These are phyloP conservation scores for Fusarium sp. DNA, from an alignment of 2,329 filamentous ascomycete species.

Conservation along the genomic window DNA sequence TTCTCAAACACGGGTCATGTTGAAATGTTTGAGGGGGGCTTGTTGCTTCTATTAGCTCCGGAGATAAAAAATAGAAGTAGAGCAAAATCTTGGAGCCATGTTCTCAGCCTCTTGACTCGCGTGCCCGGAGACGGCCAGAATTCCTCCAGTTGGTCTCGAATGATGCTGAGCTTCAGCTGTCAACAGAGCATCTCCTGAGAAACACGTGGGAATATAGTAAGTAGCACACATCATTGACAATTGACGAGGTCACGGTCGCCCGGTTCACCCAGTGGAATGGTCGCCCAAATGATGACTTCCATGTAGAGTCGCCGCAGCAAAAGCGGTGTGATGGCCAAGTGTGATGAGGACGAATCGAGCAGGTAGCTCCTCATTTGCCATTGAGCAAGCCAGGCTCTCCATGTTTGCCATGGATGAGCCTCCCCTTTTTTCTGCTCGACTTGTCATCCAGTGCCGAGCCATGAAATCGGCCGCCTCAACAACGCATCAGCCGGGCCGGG, in stretches of 20 bases:
- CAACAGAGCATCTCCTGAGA: neutral
- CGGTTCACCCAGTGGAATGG: constrained; percentile 1
- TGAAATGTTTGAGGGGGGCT: neutral
- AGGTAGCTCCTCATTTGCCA: constrained; percentile 12
- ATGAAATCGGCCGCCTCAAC: neutral
- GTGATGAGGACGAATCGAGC: neutral
- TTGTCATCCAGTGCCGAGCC: neutral
- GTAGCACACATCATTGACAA: neutral
- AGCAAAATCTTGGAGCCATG: neutral
- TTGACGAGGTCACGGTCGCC: constrained; percentile 2
- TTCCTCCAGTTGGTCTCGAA: neutral
- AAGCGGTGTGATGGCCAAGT: constrained; percentile 30
- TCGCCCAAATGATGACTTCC: neutral
- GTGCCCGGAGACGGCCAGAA: neutral
- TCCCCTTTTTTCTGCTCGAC: neutral
- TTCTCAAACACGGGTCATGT: neutral
- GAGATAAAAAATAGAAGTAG: neutral
- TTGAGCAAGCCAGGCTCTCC: neutral
- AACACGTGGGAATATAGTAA: constrained; percentile 7
- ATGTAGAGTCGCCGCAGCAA: constrained; percentile 1
- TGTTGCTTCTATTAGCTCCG: neutral
- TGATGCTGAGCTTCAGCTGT: neutral
- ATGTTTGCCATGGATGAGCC: constrained; percentile 6
- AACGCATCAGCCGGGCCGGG: neutral
- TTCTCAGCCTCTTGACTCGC: neutral